Percentiles rank a stretch among this genome's conserved stretches.
Evolutionary conservation across 139 green algal species (phyloP).

Genomic region (Chlamydomonas sp.): DNA sequence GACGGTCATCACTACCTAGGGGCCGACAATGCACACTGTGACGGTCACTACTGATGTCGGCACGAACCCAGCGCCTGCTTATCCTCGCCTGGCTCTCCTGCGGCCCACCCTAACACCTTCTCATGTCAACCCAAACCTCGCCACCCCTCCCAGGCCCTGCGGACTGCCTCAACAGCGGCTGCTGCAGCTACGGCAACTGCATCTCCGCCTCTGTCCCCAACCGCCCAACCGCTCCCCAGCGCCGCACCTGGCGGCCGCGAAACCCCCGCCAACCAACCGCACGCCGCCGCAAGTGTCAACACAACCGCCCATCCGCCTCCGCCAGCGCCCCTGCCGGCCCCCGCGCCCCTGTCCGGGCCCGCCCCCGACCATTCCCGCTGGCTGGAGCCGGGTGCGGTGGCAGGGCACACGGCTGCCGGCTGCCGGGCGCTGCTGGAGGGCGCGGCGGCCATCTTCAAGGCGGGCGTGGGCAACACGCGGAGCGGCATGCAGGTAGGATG

Average conservation of each 20-base stretch:
- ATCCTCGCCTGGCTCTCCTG: no score
- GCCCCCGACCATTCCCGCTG: neutral
- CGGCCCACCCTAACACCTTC: no score
- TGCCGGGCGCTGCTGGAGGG: constrained; percentile 29
- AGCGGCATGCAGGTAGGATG: neutral
- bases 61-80: no score
- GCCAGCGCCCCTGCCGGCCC: neutral
- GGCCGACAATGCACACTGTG: no score
- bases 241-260: neutral
- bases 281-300: no score
- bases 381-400: constrained; percentile 7
- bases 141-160: neutral
- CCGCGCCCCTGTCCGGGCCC: neutral
- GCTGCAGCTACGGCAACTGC: neutral
- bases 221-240: neutral
- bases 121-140: no score
- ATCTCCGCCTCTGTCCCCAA: neutral
- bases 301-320: neutral
- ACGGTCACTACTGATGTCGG: no score
- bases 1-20: neutral
- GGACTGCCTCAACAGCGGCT: no score
- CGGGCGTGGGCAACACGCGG: neutral
- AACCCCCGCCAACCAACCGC: no score
- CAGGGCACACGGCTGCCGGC: neutral
- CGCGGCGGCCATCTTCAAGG: constrained; percentile 4